phyloP scores from a whole-genome alignment of 73 alveolate species.

The Paramecium tetraurelia region DNA sequence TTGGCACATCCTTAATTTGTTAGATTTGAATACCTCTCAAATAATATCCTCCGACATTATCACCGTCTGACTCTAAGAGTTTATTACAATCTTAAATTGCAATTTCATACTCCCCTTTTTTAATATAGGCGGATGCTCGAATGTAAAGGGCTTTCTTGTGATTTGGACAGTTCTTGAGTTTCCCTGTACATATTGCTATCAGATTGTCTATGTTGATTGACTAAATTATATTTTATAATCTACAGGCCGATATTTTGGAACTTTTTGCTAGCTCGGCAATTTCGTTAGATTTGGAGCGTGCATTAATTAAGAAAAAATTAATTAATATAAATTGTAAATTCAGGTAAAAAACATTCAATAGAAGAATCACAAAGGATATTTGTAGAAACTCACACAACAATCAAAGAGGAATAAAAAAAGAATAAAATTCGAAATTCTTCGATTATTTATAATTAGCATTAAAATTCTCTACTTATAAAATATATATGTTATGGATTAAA shows the following conservation, averaged over 20 bases:
- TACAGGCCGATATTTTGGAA: conserved; percentile 35
- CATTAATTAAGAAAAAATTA: background rate
- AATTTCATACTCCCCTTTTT: conserved; percentile 69
- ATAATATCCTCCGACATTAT: conserved; percentile 84
- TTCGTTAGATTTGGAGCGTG: background rate
- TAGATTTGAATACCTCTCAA: conserved; percentile 63
- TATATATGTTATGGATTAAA: background rate
- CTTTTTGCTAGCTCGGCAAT: background rate
- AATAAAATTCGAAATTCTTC: background rate
- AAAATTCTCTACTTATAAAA: background rate
- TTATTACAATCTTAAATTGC: conserved; percentile 81
- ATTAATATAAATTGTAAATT: too few relatives aligned
- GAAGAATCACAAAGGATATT: too few relatives aligned
- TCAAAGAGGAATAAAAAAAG: too few relatives aligned
- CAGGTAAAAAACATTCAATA: too few relatives aligned
- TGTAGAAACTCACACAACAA: too few relatives aligned
- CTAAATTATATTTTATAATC: conserved; percentile 9
- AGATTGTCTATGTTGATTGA: conserved; percentile 80
- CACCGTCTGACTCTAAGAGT: conserved; percentile 69
- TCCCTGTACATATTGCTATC: conserved; percentile 75
- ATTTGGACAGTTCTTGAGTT: conserved; percentile 69
- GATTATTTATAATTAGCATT: background rate
- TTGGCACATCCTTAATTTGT: conserved; percentile 75
- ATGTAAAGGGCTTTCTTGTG: conserved; percentile 83
- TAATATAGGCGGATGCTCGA: conserved; percentile 77